Base-by-base conservation (phyloP, 108 stramenopile species). In the Cylindrotheca closterium region DNA sequence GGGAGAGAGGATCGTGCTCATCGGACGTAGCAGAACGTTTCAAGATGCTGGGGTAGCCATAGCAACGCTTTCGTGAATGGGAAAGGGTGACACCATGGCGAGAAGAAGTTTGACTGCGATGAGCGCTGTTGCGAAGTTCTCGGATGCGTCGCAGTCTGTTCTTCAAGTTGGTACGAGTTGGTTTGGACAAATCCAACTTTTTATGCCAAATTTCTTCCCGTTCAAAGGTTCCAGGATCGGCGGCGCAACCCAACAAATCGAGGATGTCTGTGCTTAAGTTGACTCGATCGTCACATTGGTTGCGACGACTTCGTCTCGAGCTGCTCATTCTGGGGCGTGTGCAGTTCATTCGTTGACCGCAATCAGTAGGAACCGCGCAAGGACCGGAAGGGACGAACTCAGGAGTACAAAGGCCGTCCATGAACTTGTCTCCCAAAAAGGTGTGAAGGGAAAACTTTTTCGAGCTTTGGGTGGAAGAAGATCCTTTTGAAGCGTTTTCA, bases 51-150 rank as follows among this genome's bases (percentile, higher is more conserved):
- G 55, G 37, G 10, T 19, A 3, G 1, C 30, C 18, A n/a, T n/a
- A n/a, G n/a, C n/a, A n/a, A n/a, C n/a, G n/a, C n/a, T n/a, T n/a
- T 30, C 18, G 45, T 23, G 47, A 48, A n/a, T 33, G 52, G 31
- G 56, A 58, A 29, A 67, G 42, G 27, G 65, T 74, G 24, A 74
- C 47, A 24, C 73, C 73, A 42, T 74, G 73, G 1, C 73, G 51
- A 22, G 57, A 67, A 0, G 73, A 58, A 33, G 64, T 61, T 26
- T 30, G 31, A 10, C 48, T 46, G n/a, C 66, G 7, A n/a, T 63
- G 34, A 29, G 51, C 46, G 19, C 60, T 48, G 29, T 60, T 70
- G 0, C 73, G 63, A 22, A 73, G 47, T 30, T 59, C 30, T 15
- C 60, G 73, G 24, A 67, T 74, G 17, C 66, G 73, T 28, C 62